Evolutionary conservation across 2,329 filamentous ascomycete species (phyloP), one percentile per base, ranked within the genome.

Genomic region (Fusarium nematophilum): DNA sequence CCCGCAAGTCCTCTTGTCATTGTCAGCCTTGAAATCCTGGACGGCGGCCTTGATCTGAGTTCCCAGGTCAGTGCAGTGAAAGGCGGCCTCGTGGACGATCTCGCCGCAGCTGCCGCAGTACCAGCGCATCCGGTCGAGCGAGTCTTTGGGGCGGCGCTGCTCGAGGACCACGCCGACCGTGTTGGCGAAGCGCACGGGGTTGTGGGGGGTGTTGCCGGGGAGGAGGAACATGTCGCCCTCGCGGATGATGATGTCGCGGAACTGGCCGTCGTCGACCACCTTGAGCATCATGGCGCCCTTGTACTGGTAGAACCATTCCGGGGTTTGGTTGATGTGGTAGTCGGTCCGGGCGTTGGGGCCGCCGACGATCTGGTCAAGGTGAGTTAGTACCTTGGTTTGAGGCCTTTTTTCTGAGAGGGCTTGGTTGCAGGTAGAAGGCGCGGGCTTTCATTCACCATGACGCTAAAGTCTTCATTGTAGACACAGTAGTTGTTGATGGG

Each of bases 261-360:
- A 96, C 40, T 79, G 57, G 73, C 82, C 75, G 53, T 82, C 76
- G 59, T 97, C 92, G 62, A 97, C 91, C 13, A 95, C 90, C 74
- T 96, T 96, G 67, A 99, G 89, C 53, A 95, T 83, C 94, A 98
- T 97, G 65, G 90, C 88, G 65, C 95, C 95, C 70, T 89, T 88
- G 84, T 97, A 88, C 78, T 98, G 94, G 83, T 95, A 98, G 86
- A 98, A 99, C 89, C 93, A 98, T 77, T 98, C 95, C 10, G 95
- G 88, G 0, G 94, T 98, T 69, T 88, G 82, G 83, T 98, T 98
- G 85, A 98, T 94, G 83, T 98, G 95, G 82, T 97, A 99, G 82
- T 98, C 95, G 51, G 93, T 97, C 63, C 95, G 88, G 58, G 92
- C 92, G 76, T 98, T 98, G 70, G 95, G 95, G 10, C 95, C 95